Evolutionary conservation across 2,329 filamentous ascomycete genomes (phyloP).

Genomic region (Alternaria sp.): DNA sequence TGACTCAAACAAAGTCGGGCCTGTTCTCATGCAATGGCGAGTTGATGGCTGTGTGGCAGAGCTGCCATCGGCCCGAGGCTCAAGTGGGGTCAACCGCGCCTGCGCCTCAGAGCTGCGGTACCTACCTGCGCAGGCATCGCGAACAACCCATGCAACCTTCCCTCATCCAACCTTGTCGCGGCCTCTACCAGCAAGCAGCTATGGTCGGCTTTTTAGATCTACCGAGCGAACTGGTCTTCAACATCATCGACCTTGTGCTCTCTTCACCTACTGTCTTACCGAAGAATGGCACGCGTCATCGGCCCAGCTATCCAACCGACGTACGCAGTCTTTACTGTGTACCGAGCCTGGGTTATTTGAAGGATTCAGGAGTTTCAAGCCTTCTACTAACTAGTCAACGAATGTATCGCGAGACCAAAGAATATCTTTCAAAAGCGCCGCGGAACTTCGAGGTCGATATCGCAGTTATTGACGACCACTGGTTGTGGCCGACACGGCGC

Average conservation of each 20-base stretch:
- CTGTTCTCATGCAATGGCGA: neutral
- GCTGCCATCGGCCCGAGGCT: neutral
- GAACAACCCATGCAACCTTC: neutral
- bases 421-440: neutral
- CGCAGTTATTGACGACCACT: neutral
- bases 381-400: neutral
- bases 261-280: neutral
- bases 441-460: slow-evolving; percentile 1
- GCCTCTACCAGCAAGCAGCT: neutral
- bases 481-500: slow-evolving; percentile 2
- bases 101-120: neutral
- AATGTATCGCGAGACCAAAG: neutral
- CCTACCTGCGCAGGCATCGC: neutral
- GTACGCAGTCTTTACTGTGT: slow-evolving; percentile 6
- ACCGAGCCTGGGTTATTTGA: neutral
- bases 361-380: neutral
- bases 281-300: slow-evolving; percentile 7
- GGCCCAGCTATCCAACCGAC: neutral
- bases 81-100: slow-evolving; percentile 1
- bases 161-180: neutral
- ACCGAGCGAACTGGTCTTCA: slow-evolving; percentile 17
- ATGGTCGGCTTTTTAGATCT: slow-evolving; percentile 19
- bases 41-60: neutral
- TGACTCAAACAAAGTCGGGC: neutral
- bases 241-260: slow-evolving; percentile 14